Evolutionary conservation across 352 stramenopile genomes (phyloP), one percentile per base, ranked within the genome.

Genomic region (Aphanomyces invadans): DNA sequence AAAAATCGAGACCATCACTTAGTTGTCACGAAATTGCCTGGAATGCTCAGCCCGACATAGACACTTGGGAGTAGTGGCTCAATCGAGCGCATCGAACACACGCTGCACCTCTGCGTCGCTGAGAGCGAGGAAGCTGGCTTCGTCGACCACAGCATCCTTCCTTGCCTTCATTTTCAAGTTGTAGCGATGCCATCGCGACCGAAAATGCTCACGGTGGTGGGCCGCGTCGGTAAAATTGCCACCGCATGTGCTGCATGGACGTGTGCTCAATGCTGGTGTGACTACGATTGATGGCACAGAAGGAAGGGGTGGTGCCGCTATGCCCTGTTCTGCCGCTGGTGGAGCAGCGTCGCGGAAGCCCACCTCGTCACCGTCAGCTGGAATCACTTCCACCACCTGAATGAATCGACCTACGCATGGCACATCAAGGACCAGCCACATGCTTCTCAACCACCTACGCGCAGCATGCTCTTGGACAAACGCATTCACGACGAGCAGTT

Each of bases 141-240:
- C 79, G 48, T 73, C 81, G 64, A 98, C 82, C 21, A 90, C 66
- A 3, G 77, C 51, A 57, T 80, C 70, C 61, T 90, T 92, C 62
- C 92, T 95, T 48, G 96, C 76, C 72, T 99, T 99, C 31, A 97
- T 73, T 69, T 98, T 98, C 39, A 98, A 85, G 76, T 99, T 99
- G 79, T 98, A 98, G 44, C 91, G 84, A 72, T 98, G 95, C 92
- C 95, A 98, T 68, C 98, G 91, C 33, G 83, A 95, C 28, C 90
- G 88, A 75, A 98, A 99, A 73, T 99, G 95, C 44, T 93, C 79
- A 33, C 95, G 82, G 71, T 97, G 97, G 51, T 76, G 77, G 65
- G 92, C 77, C 56, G 88, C 78, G 65, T 86, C 83, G 32, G 76
- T 77, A 70, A 98, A 98, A 53, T 86, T 79, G 1, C 94, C 92